Conservation (phyloP, 345 rosid species). For the Arabidopsis thaliana region TAIR10.1 NC_003076.8:26737001-26737500, state of each 20-base stretch:
- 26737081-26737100: slow-evolving; percentile 95
- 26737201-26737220: slow-evolving; percentile 78
- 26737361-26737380: slow-evolving; percentile 78
- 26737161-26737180: slow-evolving; percentile 53
- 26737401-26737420: slow-evolving; percentile 93
- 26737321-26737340: slow-evolving; percentile 45
- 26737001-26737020: slow-evolving; percentile 8
- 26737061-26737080: slow-evolving; percentile 96
- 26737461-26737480: slow-evolving; percentile 84
- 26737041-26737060: slow-evolving; percentile 91
- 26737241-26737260: slow-evolving; percentile 80
- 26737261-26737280: slow-evolving; percentile 93
- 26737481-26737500: slow-evolving; percentile 1
- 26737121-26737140: slow-evolving; percentile 96
- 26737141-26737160: slow-evolving; percentile 89
- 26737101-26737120: slow-evolving; percentile 90
- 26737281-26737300: slow-evolving; percentile 60
- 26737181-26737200: slow-evolving; percentile 65
- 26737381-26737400: slow-evolving; percentile 85
- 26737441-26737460: slow-evolving; percentile 89
- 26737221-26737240: slow-evolving; percentile 75
- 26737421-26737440: slow-evolving; percentile 85
- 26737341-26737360: slow-evolving; percentile 47
- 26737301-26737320: slow-evolving; percentile 49
- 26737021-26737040: slow-evolving; percentile 22